Conservation (phyloP, 192 early-diverging fungal species). For the Backusella tuberculispora region DNA sequence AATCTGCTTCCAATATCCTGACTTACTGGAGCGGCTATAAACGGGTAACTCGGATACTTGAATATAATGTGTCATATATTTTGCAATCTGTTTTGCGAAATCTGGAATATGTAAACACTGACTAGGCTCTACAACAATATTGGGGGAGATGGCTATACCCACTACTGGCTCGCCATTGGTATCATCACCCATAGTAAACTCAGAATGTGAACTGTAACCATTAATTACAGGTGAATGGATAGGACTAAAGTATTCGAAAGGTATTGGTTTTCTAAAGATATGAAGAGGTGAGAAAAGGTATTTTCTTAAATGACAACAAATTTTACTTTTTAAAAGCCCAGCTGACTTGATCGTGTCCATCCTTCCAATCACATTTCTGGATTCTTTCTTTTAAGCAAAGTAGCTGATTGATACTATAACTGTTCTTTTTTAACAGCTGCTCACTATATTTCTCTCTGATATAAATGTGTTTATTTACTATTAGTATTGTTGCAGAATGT, state of each 20-base stretch:
- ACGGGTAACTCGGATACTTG: background rate
- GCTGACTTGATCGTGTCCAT: background rate
- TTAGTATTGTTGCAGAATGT: background rate
- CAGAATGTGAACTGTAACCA: background rate
- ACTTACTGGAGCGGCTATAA: background rate
- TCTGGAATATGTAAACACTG: background rate
- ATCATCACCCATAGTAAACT: background rate
- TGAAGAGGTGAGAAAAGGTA: background rate
- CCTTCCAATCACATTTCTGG: background rate
- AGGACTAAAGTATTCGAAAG: background rate
- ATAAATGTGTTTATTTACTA: background rate
- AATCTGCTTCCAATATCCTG: background rate
- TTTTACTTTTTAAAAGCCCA: slow-evolving; percentile 9
- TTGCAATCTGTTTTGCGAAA: background rate
- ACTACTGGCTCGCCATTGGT: background rate
- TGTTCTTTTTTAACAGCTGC: background rate
- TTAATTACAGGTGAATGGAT: background rate
- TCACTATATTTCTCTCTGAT: background rate
- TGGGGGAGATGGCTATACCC: background rate
- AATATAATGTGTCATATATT: slow-evolving; percentile 1
- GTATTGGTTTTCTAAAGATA: background rate
- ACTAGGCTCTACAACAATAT: background rate
- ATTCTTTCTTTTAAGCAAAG: background rate
- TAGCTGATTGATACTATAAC: background rate
- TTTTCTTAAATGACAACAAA: background rate